These are phyloP conservation scores for Domatiomyces globalis DNA, from an alignment of 2,329 filamentous ascomycete species.

Conservation along the genomic window DNA sequence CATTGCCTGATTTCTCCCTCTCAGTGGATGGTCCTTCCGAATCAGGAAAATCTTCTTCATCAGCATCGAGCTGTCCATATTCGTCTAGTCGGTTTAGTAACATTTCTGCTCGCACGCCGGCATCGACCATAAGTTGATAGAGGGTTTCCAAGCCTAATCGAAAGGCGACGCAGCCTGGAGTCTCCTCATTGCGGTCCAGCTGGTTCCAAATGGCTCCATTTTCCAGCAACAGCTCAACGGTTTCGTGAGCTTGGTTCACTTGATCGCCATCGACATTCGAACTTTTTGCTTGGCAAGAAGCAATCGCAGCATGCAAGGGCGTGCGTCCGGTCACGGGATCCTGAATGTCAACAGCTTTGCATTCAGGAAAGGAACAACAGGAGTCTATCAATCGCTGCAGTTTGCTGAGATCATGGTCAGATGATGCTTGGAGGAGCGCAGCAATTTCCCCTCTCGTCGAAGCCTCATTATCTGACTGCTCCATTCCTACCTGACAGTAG, in stretches of 20 bases:
- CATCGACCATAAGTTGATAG: slow-evolving; percentile 74
- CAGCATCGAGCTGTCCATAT: slow-evolving; percentile 52
- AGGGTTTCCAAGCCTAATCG: slow-evolving; percentile 53
- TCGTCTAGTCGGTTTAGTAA: slow-evolving; percentile 68
- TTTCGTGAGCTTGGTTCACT: slow-evolving; percentile 40
- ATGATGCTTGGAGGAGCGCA: slow-evolving; percentile 50
- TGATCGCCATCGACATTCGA: slow-evolving; percentile 12
- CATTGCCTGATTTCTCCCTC: slow-evolving; percentile 25
- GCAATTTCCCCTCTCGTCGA: slow-evolving; percentile 26
- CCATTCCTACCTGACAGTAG: neutral
- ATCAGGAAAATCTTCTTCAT: slow-evolving; percentile 21
- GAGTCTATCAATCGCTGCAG: slow-evolving; percentile 30
- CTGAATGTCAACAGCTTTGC: slow-evolving; percentile 56
- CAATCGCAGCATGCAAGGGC: slow-evolving; percentile 78
- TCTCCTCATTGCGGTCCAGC: slow-evolving; percentile 71
- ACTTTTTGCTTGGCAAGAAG: slow-evolving; percentile 42
- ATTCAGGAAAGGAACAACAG: slow-evolving; percentile 19
- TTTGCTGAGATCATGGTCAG: slow-evolving; percentile 51
- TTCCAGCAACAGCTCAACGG: slow-evolving; percentile 62
- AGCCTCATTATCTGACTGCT: neutral
- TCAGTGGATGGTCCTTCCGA: slow-evolving; percentile 18
- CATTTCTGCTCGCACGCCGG: slow-evolving; percentile 80
- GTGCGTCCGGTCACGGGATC: slow-evolving; percentile 76
- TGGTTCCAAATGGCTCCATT: slow-evolving; percentile 97
- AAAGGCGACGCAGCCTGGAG: slow-evolving; percentile 73